Evolutionary conservation across 768 basidiomycete species (phyloP), one percentile per base, ranked within the genome.

Genomic region (Lactifluus hygrophoroides): DNA sequence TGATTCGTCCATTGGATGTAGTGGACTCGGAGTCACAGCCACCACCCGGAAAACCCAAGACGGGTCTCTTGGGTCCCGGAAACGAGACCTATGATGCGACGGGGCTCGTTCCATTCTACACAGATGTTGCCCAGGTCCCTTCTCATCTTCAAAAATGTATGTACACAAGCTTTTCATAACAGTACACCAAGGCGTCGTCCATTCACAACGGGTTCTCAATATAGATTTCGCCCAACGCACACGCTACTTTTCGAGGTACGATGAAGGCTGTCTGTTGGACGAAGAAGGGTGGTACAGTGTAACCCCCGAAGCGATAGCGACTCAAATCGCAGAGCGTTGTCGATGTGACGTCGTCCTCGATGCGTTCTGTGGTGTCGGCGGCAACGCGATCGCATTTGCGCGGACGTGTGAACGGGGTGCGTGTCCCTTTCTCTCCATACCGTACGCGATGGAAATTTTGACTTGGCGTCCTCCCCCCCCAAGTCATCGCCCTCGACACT

Each of bases 231-330:
- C 79, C 5, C 95, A 98, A 69, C 78, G 95, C 32, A 77, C 81
- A 54, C 82, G 91, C 1, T 85, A 82, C 63, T 93, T 98, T 69
- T 88, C 88, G 0, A 72, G 82, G 30, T 94, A 92, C 65, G 80
- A 84, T 25, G 71, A 83, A 0, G 93, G 94, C 0, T 91, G 93
- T 68, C 76, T 96, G 2, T 74, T 98, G 11, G 96, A 98, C 63
- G 83, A 89, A 64, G 92, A 95, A 69, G 95, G 95, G n/a, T 97
- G 94, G 95, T 98, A 88, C 72, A 93, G 89, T 61, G 86, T 98
- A 58, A 99, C 96, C 0, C 95, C 96, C 0, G 94, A 98, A 66
- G 78, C 78, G 38, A 83, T 99, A n/a, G 96, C 94, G 8, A 72
- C 81, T 59, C 94, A 92, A 69, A 97, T 97, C 45, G 95, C 96